Base-by-base conservation (phyloP, 768 basidiomycete species). In the Clitopilus hobsonii region DNA sequence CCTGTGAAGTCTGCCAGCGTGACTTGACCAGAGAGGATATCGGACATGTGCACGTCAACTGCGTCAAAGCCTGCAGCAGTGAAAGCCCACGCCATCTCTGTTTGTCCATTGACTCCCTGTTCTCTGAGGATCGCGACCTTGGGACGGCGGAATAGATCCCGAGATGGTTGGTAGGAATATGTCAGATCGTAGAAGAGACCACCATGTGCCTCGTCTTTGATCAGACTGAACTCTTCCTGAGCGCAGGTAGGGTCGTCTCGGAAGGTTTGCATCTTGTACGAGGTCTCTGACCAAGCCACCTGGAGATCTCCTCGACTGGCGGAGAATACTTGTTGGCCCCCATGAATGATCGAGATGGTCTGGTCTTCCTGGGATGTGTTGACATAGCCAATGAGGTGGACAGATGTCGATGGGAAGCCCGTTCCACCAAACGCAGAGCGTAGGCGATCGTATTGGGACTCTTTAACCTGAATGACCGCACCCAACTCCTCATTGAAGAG, bases 11-110 rank as follows among this genome's bases (percentile, higher is more conserved):
- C 71, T 10, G 65, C 56, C 30, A 99, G 78, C 38, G 75, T 79
- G 45, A 85, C 72, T 22, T 63, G 63, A 36, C 92, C 91, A 30
- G 79, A 76, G 59, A 99, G 83, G 69, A 99, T 85, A 69, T 99
- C 97, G 11, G 93, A 90, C 96, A 98, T 98, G 72, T 99, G 97
- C 4, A 98, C 92, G 65, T 99, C 97, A 52, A 98, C 78, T 7
- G 96, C 89, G 61, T 92, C 88, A 67, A 99, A 99, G 8, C 97
- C 97, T 7, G 94, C 94, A 2, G 83, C 89, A 6, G 86, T 80
- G 75, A 99, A 98, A 24, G 95, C 84, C 94, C 94, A 99, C 1
- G 90, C 97, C 97, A 99, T 98, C 74, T 99, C 97, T 26, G 91
- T 77, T 50, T 98, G 95, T 2, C 97, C 97, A 67, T 99, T 99